Evolutionary conservation across 2,329 filamentous ascomycete genomes (phyloP), one percentile per base, ranked within the genome.

Genomic region (Hypoxylon sp.): DNA sequence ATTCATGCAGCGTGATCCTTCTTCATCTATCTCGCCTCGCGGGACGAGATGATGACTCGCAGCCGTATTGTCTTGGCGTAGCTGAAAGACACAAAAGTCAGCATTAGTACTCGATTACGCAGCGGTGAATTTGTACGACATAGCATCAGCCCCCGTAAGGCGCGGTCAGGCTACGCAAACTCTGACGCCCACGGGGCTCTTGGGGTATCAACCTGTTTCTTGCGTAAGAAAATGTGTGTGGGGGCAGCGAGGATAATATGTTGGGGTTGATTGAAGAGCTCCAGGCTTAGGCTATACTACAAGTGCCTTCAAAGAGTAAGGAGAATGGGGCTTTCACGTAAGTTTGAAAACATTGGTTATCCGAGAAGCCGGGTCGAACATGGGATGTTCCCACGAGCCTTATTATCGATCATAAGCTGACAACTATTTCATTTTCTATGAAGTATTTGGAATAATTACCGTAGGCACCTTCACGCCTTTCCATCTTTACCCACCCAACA

Each of bases 401-500:
- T 22, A 20, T 44, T 44, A 44, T 22, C 40, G 20, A 44, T 22
- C 5, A 44, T 44, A 22, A 44, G 40, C 40, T 44, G 6, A 10
- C 11, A 3, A 40, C n/a, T 1, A 54, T 11, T 30, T 11, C 1
- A 8, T 49, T 6, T 11, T 7, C 3, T 50, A 50, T 7, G 4
- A 37, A n/a, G 25, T 6, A 44, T 22, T 44, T 44, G 46, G 46
- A 50, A 17, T 22, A 50, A 50, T 50, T 17, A 13, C 14, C 13
- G 6, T 5, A 14, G 14, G 7, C n/a, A 31, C 14, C n/a, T 42
- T 27, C 48, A 49, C 20, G 13, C 13, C 48, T 20, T n/a, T 33
- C n/a, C 20, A 20, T 27, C 11, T 22, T 64, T 42, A 33, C 6
- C 37, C 46, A 61, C 13, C 66, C 66, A 69, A 11, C 59, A 13